Base-by-base conservation (phyloP, 2,329 filamentous ascomycete species). In the Emericellopsis cladophorae region DNA sequence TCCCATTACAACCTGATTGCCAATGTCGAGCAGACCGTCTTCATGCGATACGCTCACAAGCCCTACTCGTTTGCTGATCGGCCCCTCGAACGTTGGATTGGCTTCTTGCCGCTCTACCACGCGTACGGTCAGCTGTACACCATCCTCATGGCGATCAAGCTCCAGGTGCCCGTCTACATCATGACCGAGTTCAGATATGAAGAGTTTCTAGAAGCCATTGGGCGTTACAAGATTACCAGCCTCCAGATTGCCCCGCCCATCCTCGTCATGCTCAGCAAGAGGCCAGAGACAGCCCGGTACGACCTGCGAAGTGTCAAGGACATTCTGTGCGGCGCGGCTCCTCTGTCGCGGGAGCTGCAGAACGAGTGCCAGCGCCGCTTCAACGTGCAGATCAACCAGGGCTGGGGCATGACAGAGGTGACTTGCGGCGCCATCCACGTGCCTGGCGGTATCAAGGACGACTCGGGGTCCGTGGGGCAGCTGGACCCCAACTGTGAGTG, bases 101-200 rank as follows among this genome's bases (percentile, higher is more conserved):
- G 76, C 37, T 81, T 83, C 53, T 59, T 85, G 11, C 82, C 81
- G 1, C 72, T 82, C 52, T 82, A 79, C 49, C 76, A 80, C 50
- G 74, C 73, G 7, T 75, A 72, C 45, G 70, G 70, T 3, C 74
- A 78, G 51, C 60, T 72, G 3, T 65, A 67, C 42, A 69, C 70
- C 42, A 69, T 68, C 43, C 54, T 74, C 23, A 61, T 67, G 47
- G 64, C 65, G 0, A 53, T 62, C 11, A 65, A 60, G 45, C 55
- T 65, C 23, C 52, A 57, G 2, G 54, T 68, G 1, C 66, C 69
- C 1, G 61, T 74, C 10, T 77, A 76, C 48, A 56, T 77, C 44
- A 77, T 80, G 73, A 43, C 67, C 57, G 51, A 76, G 62, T 70
- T 68, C 51, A 61, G 70, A 18, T 76, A 72, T 43, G 52, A 69